These are phyloP conservation scores for Diaporthe vexans DNA, from an alignment of 2,329 filamentous ascomycete species.

Conservation along the genomic window DNA sequence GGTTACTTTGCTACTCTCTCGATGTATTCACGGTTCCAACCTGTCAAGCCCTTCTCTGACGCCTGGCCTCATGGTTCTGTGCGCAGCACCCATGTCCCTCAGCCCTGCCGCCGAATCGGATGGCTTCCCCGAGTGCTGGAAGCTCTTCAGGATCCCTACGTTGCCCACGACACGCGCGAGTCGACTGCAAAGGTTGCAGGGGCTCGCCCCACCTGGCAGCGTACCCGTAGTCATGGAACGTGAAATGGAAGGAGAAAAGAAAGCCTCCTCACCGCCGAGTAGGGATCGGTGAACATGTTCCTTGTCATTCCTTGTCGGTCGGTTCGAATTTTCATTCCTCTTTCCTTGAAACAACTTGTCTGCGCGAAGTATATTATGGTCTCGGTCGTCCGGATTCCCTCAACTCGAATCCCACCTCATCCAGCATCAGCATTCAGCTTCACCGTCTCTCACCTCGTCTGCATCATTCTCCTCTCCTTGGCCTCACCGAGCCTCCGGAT, in stretches of 20 bases:
- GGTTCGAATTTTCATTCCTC: conserved; percentile 13
- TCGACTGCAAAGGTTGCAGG: conserved; percentile 2
- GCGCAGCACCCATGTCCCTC: conserved; percentile 26
- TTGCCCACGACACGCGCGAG: conserved; percentile 36
- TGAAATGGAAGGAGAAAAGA: background rate
- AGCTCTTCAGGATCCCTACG: conserved; percentile 33
- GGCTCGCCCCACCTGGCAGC: no score
- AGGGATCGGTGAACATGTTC: conserved; percentile 35
- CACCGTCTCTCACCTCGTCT: conserved; percentile 28
- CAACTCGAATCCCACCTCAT: background rate
- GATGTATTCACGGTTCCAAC: background rate
- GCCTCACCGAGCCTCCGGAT: background rate
- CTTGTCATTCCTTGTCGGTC: conserved; percentile 15
- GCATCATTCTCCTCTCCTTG: background rate
- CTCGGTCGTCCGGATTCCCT: conserved; percentile 27
- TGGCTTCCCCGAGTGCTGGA: conserved; percentile 27
- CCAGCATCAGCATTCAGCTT: conserved; percentile 28
- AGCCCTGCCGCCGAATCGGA: conserved; percentile 40
- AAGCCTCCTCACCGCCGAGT: conserved; percentile 33
- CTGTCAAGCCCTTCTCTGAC: background rate
- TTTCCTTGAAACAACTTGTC: conserved; percentile 14
- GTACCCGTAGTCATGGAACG: no score
- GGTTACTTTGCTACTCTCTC: no score
- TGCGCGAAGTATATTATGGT: conserved; percentile 35
- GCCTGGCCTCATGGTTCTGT: conserved; percentile 11